phyloP scores from a whole-genome alignment of 1,284 basidiomycete genomes.

The Omphalotus olearius region DNA sequence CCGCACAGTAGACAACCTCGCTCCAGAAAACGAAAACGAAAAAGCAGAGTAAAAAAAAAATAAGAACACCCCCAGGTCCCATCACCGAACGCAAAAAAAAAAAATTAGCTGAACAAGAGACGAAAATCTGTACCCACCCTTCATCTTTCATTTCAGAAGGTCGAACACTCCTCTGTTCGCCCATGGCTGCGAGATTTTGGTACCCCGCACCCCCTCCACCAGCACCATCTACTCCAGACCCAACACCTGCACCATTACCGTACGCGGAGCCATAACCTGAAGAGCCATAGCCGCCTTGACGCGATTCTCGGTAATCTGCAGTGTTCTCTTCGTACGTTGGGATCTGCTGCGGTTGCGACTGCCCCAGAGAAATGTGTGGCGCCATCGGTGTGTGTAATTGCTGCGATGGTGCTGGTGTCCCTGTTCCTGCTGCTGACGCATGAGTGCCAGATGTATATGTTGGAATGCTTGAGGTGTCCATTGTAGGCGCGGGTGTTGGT shows the following conservation, averaged over 20 bases:
- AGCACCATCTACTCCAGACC: too few species aligned
- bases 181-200: slow-evolving; percentile 35
- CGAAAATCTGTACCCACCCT: slow-evolving; percentile 70
- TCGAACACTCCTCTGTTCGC: slow-evolving; percentile 63
- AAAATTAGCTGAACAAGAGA: slow-evolving; percentile 10
- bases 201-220: slow-evolving; percentile 25
- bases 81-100: background rate
- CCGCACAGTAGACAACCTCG: background rate
- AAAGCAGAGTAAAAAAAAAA: background rate
- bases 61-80: slow-evolving; percentile 2
- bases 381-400: slow-evolving; percentile 19
- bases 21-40: background rate
- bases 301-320: slow-evolving; percentile 40
- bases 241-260: too few species aligned
- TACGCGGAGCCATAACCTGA: too few species aligned
- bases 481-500: slow-evolving; percentile 15
- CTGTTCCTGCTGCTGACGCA: background rate
- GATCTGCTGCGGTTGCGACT: slow-evolving; percentile 54
- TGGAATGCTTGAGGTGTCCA: slow-evolving; percentile 9
- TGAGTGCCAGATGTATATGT: background rate
- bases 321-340: slow-evolving; percentile 66
- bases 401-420: slow-evolving; percentile 5
- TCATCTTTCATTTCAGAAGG: slow-evolving; percentile 98
- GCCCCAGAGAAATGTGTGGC: slow-evolving; percentile 20
- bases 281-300: background rate